Evolutionary conservation across 345 rosid species (phyloP).

Genomic region (Reutealis trisperma): DNA sequence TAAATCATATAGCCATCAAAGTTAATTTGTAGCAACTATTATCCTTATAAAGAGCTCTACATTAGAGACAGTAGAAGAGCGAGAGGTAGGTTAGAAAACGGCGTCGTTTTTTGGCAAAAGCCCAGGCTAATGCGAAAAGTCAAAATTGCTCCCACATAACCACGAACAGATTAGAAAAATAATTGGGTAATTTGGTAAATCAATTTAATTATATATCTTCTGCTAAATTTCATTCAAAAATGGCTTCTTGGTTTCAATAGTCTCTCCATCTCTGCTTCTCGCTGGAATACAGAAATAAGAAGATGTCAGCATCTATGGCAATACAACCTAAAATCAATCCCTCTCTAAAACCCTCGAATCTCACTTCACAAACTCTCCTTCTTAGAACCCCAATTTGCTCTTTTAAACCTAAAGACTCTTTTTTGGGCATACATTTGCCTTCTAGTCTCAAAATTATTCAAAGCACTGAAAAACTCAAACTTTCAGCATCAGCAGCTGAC

Average conservation of each 20-base stretch:
- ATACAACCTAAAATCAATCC: slow-evolving; percentile 28
- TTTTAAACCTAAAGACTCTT: slow-evolving; percentile 19
- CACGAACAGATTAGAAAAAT: too few species aligned
- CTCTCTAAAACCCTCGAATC: slow-evolving; percentile 27
- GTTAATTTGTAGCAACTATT: too few species aligned
- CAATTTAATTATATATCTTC: too few species aligned
- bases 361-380: slow-evolving; percentile 21
- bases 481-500: slow-evolving; percentile 36
- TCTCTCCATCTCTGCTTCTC: not conserved
- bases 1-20: too few species aligned
- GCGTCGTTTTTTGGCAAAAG: too few species aligned
- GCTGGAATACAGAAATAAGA: too few species aligned
- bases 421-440: slow-evolving; percentile 19
- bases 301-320: slow-evolving; percentile 38
- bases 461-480: slow-evolving; percentile 17
- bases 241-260: not conserved
- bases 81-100: too few species aligned
- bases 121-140: too few species aligned
- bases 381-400: slow-evolving; percentile 18
- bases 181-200: too few species aligned
- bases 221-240: not conserved
- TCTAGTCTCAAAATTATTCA: slow-evolving; percentile 13
- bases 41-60: too few species aligned
- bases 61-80: too few species aligned
- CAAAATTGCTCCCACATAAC: too few species aligned